A percentile compares a stretch with the other conserved stretches of the same genome.
Conservation (phyloP, 495 filamentous ascomycete genomes). For the Elasticomyces elasticus region DNA sequence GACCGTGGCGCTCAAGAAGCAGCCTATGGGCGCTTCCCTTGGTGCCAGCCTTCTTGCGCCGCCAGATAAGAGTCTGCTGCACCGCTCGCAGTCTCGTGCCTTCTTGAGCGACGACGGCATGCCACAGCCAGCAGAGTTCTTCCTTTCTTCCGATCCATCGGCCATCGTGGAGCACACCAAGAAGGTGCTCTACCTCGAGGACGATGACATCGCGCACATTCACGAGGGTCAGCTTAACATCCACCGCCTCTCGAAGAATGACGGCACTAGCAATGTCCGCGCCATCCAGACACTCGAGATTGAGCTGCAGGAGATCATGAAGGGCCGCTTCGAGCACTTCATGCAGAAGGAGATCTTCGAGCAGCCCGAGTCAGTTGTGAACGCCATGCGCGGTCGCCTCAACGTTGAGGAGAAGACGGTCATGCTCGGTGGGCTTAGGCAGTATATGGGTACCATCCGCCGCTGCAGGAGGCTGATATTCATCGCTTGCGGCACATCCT, state of each 20-base stretch:
- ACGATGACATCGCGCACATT: slow-evolving; percentile 98
- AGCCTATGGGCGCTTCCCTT: slow-evolving; percentile 17
- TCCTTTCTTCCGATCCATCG: slow-evolving; percentile 94
- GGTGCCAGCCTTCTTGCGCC: slow-evolving; percentile 63
- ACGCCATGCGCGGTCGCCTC: slow-evolving; percentile 98
- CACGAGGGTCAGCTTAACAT: slow-evolving; percentile 98
- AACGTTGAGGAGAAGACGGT: slow-evolving; percentile 87
- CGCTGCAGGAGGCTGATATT: slow-evolving; percentile 95
- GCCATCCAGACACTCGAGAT: slow-evolving; percentile 97
- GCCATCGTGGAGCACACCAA: slow-evolving; percentile 99
- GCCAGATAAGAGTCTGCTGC: slow-evolving; percentile 91
- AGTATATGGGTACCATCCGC: slow-evolving; percentile 92
- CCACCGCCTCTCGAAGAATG: slow-evolving; percentile 90
- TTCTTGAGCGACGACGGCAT: slow-evolving; percentile 97
- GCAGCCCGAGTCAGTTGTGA: slow-evolving; percentile 97
- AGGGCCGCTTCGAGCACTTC: slow-evolving; percentile 99
- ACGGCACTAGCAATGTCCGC: slow-evolving; percentile 92
- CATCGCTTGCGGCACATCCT: slow-evolving; percentile 95
- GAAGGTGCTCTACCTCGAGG: slow-evolving; percentile 98
- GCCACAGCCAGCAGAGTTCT: slow-evolving; percentile 97
- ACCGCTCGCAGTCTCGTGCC: slow-evolving; percentile 94
- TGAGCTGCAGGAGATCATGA: slow-evolving; percentile 99
- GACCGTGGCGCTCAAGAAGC: slow-evolving; percentile 81
- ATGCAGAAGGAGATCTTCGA: slow-evolving; percentile 99
- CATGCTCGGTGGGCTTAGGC: slow-evolving; percentile 86